Evolutionary conservation across 768 basidiomycete species (phyloP), one percentile per base, ranked within the genome.

Genomic region (Tylopilus balloui): DNA sequence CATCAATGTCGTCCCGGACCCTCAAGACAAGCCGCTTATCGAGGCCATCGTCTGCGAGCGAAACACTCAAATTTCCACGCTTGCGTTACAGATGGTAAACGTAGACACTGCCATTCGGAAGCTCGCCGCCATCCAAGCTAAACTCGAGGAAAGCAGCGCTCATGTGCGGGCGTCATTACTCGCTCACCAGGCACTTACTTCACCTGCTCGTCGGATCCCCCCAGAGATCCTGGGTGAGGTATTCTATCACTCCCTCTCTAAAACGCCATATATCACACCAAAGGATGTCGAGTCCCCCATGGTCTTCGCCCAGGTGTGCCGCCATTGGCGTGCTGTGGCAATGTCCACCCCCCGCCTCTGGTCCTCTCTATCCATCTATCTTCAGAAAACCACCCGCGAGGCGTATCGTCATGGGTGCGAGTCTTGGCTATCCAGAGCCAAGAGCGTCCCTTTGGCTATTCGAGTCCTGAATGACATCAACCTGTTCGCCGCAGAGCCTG

Each of bases 221-320:
- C 65, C 68, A 35, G 67, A 69, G 39, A 51, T 69, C 12, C 42
- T 66, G 23, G 60, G 67, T 2, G 59, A 67, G 38, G 52, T 70
- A 15, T 69, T 69, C 49, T 55, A 50, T 31, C 54, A 59, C 20
- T 69, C 62, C 47, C 42, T 70, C 5, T 55, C 63, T 12, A 52
- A 47, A 11, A 55, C 54, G 12, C 52, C 53, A 2, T 70, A 67
- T 29, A 46, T 58, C 28, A 54, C 56, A 6, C 67, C 67, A 39
- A 50, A 42, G 6, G 45, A 49, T 23, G 28, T 34, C 21, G 57
- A 57, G 21, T 36, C 56, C 25, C 67, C 65, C 20, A 44, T 69
- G 50, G 49, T 68, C 28, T 52, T 69, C 37, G 55, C 56, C 23
- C 56, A 37, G 11, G 62, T 69, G 20, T 69, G 65, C 40, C 58